Conservation (phyloP, 2,329 filamentous ascomycete species). For the Chalaropsis thielavioides region DNA sequence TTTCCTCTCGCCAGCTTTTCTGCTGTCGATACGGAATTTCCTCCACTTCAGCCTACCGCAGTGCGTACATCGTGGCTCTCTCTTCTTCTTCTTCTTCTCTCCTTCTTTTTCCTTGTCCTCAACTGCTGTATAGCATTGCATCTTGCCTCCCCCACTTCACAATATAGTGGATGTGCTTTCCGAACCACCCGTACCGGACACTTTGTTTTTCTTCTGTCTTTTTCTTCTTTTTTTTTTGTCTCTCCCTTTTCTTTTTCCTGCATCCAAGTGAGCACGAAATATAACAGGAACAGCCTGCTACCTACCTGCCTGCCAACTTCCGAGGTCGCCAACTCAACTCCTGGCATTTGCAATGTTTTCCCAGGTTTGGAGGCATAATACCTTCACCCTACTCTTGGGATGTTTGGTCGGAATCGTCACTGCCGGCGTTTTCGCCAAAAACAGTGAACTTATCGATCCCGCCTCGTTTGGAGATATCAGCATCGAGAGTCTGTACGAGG, state of each 20-base stretch:
- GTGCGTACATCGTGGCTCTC: too few relatives aligned
- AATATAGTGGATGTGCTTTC: neutral
- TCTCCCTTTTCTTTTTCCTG: neutral
- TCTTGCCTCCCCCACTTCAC: neutral
- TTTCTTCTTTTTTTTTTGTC: too few relatives aligned
- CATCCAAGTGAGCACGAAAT: neutral
- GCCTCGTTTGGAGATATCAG: conserved; percentile 56
- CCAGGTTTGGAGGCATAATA: conserved; percentile 40
- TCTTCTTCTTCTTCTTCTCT: neutral
- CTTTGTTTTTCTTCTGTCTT: neutral
- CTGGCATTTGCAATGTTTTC: neutral
- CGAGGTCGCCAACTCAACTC: neutral
- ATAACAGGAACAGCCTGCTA: neutral
- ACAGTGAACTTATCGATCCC: conserved; percentile 77
- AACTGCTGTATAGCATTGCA: neutral
- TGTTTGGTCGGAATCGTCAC: conserved; percentile 80
- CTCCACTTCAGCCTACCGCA: neutral
- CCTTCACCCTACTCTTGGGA: conserved; percentile 74
- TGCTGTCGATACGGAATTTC: neutral
- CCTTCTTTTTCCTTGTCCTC: neutral
- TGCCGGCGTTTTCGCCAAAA: conserved; percentile 79
- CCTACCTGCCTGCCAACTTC: neutral
- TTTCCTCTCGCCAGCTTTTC: neutral
- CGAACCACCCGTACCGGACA: neutral
- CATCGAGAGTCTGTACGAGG: conserved; percentile 75